Evolutionary conservation across 108 stramenopile genomes (phyloP).

Genomic region (Conticribra guillardii): DNA sequence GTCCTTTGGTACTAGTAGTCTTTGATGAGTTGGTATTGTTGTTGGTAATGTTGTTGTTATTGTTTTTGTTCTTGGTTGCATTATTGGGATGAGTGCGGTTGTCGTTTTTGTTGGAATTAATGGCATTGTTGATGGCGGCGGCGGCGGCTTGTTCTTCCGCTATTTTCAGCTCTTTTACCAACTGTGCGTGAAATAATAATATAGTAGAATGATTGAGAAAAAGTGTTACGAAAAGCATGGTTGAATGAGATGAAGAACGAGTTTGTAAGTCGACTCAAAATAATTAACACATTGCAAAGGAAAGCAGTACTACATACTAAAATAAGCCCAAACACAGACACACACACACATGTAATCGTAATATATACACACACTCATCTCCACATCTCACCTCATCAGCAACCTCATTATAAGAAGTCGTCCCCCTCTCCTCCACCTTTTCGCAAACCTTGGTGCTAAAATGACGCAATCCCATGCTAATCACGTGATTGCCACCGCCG

Average conservation of each 20-base stretch:
- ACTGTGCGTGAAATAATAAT: too few relatives aligned
- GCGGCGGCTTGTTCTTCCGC: too few relatives aligned
- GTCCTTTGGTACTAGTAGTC: too few relatives aligned
- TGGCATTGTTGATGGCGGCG: too few relatives aligned
- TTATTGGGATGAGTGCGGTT: too few relatives aligned
- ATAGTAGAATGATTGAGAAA: slow-evolving; percentile 39
- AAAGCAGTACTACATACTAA: slow-evolving; percentile 2
- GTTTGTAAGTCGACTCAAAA: background rate
- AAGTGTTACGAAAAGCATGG: slow-evolving; percentile 19
- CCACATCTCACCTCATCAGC: slow-evolving; percentile 95
- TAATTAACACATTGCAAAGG: background rate
- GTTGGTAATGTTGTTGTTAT: slow-evolving; percentile 10
- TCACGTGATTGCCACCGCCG: too few relatives aligned
- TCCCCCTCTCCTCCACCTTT: slow-evolving; percentile 93
- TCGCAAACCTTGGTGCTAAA: slow-evolving; percentile 93
- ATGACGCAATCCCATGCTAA: slow-evolving; percentile 85
- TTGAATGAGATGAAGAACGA: slow-evolving; percentile 1
- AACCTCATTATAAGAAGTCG: slow-evolving; percentile 94
- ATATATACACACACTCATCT: too few relatives aligned
- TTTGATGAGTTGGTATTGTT: slow-evolving; percentile 32
- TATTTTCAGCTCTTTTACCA: too few relatives aligned
- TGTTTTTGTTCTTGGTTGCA: slow-evolving; percentile 52
- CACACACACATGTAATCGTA: too few relatives aligned
- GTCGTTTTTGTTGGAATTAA: too few relatives aligned
- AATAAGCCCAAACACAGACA: too few relatives aligned